Evolutionary conservation across 2,329 filamentous ascomycete species (phyloP).

Genomic region (Colletotrichum lindemuthianum): DNA sequence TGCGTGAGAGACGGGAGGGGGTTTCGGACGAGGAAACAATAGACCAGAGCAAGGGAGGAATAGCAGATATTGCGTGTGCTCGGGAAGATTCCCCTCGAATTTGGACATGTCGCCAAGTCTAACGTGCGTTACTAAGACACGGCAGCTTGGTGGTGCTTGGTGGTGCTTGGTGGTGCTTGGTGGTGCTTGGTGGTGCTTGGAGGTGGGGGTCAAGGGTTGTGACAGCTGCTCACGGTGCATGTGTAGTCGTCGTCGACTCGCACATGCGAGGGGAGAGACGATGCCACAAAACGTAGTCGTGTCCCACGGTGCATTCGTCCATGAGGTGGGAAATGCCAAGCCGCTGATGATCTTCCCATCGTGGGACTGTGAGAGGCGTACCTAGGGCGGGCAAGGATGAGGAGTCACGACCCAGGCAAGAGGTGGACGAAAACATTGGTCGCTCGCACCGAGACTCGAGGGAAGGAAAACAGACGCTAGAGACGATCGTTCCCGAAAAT

Average conservation of each 20-base stretch:
- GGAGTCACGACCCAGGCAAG: constrained; percentile 3
- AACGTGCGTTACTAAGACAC: constrained; percentile 28
- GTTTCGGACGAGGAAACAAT: constrained; percentile 24
- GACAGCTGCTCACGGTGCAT: not conserved
- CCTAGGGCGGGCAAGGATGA: not conserved
- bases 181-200: constrained; percentile 1
- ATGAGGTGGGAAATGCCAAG: constrained; percentile 9
- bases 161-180: constrained; percentile 1
- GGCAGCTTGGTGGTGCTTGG: constrained; percentile 6
- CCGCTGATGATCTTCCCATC: constrained; percentile 12
- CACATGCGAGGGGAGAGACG: not conserved
- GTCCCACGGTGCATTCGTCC: constrained; percentile 1
- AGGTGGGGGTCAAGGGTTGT: not conserved
- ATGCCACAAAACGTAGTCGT: not conserved
- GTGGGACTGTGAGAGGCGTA: constrained; percentile 4
- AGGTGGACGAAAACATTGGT: constrained; percentile 3
- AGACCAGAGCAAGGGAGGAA: constrained; percentile 24
- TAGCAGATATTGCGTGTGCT: not conserved
- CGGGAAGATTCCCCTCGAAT: constrained; percentile 1
- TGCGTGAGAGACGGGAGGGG: not conserved
- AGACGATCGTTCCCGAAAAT: constrained; percentile 13
- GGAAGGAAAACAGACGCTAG: constrained; percentile 23
- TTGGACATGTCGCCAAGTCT: constrained; percentile 14
- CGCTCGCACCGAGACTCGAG: constrained; percentile 18
- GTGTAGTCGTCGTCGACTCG: not conserved